These are phyloP conservation scores for Pleurozium schreberi DNA, from an alignment of 225 moss, liverwort and hornwort species.

Conservation along the genomic window DNA sequence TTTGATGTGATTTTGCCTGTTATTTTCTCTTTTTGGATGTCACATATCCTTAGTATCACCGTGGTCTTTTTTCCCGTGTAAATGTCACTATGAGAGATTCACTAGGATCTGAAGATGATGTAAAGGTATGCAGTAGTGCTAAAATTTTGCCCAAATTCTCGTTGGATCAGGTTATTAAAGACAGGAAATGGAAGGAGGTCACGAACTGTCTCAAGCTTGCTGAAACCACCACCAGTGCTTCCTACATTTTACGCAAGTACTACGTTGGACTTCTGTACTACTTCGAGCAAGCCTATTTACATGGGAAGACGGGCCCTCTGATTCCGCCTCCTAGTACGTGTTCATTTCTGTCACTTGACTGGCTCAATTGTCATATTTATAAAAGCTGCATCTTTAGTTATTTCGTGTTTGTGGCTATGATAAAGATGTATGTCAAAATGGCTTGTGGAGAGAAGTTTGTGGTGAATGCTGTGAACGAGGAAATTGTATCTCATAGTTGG, in stretches of 20 bases:
- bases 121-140: background rate
- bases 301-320: constrained; percentile 59
- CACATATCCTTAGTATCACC: background rate
- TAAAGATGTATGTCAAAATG: background rate
- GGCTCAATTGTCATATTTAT: background rate
- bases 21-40: background rate
- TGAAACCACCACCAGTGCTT: constrained; percentile 75
- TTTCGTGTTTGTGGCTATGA: background rate
- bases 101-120: background rate
- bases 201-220: constrained; percentile 65
- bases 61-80: background rate
- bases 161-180: constrained; percentile 70
- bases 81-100: background rate
- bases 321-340: constrained; percentile 63
- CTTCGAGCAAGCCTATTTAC: constrained; percentile 79
- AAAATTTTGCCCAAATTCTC: background rate
- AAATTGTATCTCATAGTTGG: background rate
- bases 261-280: constrained; percentile 71
- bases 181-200: constrained; percentile 95
- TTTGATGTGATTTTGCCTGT: background rate
- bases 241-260: constrained; percentile 77
- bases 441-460: background rate
- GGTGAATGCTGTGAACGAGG: background rate
- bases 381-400: background rate
- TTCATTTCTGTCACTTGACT: background rate